phyloP scores from a whole-genome alignment of 2,329 filamentous ascomycete species.

The Colletotrichum australisinense region DNA sequence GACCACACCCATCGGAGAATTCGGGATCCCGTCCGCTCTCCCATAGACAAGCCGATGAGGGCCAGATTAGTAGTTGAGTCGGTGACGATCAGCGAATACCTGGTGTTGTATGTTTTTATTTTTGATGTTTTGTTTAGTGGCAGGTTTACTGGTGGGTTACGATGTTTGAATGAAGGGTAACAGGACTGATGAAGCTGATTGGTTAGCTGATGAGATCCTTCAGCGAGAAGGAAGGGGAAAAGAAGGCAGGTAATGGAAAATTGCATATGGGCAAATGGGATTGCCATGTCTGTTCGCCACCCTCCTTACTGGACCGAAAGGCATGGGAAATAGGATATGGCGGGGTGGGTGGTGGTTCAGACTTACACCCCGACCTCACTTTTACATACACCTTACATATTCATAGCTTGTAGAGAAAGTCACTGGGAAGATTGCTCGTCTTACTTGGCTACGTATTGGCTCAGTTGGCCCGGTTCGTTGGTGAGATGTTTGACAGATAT shows the following conservation, averaged over 20 bases:
- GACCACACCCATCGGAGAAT: no score
- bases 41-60: no score
- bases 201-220: neutral
- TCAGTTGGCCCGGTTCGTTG: neutral
- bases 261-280: constrained; percentile 13
- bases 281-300: constrained; percentile 11
- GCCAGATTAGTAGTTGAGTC: no score
- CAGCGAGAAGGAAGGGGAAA: neutral
- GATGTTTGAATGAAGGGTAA: no score
- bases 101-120: no score
- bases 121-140: no score
- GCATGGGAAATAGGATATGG: neutral
- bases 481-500: neutral
- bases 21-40: no score
- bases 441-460: no score
- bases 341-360: neutral
- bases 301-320: neutral
- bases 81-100: no score
- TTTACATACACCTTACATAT: neutral
- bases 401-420: neutral
- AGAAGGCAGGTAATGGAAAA: neutral
- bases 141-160: no score
- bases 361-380: neutral
- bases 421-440: neutral
- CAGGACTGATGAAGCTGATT: neutral